phyloP scores from a whole-genome alignment of 2,329 filamentous ascomycete species.

The Colletotrichum cereale region DNA sequence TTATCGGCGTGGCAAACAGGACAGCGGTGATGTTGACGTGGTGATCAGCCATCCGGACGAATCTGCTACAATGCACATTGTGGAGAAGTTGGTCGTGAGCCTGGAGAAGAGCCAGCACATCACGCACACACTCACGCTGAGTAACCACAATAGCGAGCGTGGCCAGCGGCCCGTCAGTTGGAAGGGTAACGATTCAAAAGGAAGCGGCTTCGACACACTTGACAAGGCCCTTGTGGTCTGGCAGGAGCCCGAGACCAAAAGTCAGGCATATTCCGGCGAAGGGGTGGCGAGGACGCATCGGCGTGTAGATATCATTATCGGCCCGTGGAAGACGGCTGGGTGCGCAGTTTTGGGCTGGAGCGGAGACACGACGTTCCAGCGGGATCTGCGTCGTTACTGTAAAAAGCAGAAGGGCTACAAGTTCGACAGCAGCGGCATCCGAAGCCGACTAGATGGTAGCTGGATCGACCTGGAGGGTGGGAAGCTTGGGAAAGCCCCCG shows the following conservation, averaged over 20 bases:
- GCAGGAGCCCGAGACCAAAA: constrained; percentile 72
- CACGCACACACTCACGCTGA: constrained; percentile 83
- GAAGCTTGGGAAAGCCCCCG: constrained; percentile 61
- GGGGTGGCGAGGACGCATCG: constrained; percentile 69
- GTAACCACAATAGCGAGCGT: constrained; percentile 77
- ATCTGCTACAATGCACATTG: constrained; percentile 73
- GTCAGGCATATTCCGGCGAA: not conserved
- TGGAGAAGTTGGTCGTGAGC: constrained; percentile 76
- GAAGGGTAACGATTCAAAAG: constrained; percentile 59
- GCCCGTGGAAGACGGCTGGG: constrained; percentile 88
- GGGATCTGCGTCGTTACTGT: constrained; percentile 85
- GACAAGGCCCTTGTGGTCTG: constrained; percentile 95
- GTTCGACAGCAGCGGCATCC: constrained; percentile 91
- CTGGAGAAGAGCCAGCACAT: constrained; percentile 79
- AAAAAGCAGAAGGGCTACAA: constrained; percentile 80
- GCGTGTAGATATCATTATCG: constrained; percentile 91
- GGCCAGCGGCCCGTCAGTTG: constrained; percentile 72
- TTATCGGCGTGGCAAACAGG: constrained; percentile 81
- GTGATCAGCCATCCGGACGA: constrained; percentile 85
- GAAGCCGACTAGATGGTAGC: constrained; percentile 72
- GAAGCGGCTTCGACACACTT: constrained; percentile 83
- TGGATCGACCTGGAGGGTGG: constrained; percentile 80
- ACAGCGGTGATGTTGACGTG: constrained; percentile 86
- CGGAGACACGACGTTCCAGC: constrained; percentile 89
- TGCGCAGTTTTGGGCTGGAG: constrained; percentile 92